A percentile compares a stretch with the other conserved stretches of the same genome.
phyloP scores from a whole-genome alignment of 768 basidiomycete genomes.

The Macrolepiota fuliginosa region DNA sequence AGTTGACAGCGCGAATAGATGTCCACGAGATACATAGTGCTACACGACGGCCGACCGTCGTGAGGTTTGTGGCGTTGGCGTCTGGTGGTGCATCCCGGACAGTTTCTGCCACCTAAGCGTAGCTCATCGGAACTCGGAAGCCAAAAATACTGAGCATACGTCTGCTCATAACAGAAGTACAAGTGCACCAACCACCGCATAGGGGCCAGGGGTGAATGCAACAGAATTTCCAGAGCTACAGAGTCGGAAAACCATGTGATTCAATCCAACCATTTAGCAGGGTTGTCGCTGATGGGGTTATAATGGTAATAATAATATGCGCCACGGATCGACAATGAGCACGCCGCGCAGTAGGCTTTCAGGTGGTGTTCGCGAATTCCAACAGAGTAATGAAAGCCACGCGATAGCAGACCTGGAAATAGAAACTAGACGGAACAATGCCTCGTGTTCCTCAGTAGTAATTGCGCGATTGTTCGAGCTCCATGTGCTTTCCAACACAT shows the following conservation, averaged over 20 bases:
- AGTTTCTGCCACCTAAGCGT: slow-evolving; percentile 13
- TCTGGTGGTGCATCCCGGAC: not conserved
- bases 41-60: not conserved
- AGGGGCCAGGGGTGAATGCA: not conserved
- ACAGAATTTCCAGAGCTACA: not conserved
- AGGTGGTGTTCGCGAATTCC: slow-evolving; percentile 9
- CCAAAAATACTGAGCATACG: slow-evolving; percentile 6
- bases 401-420: slow-evolving; percentile 2
- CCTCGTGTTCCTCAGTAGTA: not conserved
- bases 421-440: not conserved
- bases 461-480: not conserved
- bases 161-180: not conserved
- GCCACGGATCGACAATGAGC: slow-evolving; percentile 11
- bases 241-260: not conserved
- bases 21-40: not conserved
- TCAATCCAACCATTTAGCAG: not conserved
- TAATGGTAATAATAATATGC: not conserved
- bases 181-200: not conserved
- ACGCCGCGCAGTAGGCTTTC: slow-evolving; percentile 10
- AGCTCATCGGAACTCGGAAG: slow-evolving; percentile 8
- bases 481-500: not conserved
- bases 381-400: slow-evolving; percentile 5
- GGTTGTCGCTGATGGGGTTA: not conserved
- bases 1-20: not conserved
- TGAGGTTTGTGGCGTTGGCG: not conserved